These are phyloP conservation scores for Porosira glacialis DNA, from an alignment of 352 stramenopile species.

Conservation along the genomic window DNA sequence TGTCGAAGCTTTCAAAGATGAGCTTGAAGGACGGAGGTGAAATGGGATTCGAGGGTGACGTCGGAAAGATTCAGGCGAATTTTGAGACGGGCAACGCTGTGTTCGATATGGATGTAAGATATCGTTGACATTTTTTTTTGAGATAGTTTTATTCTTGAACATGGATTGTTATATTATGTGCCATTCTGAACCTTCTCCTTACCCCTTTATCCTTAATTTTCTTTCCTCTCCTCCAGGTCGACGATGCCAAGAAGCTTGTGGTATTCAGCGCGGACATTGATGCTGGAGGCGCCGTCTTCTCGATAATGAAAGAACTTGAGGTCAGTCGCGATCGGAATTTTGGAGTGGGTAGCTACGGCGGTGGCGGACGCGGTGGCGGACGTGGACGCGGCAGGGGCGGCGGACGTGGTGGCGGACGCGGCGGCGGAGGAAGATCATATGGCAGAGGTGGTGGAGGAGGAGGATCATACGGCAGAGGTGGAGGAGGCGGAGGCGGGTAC, in stretches of 20 bases:
- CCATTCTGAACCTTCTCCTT: no score
- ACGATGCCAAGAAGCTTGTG: slow-evolving; percentile 76
- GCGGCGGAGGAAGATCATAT: slow-evolving; percentile 19
- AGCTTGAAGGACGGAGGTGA: slow-evolving; percentile 55
- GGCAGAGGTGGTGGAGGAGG: slow-evolving; percentile 22
- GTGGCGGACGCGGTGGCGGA: slow-evolving; percentile 34
- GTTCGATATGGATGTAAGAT: slow-evolving; percentile 76
- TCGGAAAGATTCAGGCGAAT: slow-evolving; percentile 77
- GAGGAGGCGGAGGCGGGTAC: background rate
- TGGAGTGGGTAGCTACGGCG: slow-evolving; percentile 30
- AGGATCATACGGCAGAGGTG: slow-evolving; percentile 24
- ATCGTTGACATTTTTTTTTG: no score
- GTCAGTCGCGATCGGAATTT: slow-evolving; percentile 70
- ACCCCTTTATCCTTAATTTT: slow-evolving; percentile 1
- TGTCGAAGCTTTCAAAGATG: slow-evolving; percentile 73
- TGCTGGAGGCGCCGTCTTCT: slow-evolving; percentile 65
- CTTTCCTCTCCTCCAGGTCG: slow-evolving; percentile 29
- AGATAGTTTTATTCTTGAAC: no score
- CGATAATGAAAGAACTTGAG: slow-evolving; percentile 71
- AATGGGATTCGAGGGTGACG: slow-evolving; percentile 68
- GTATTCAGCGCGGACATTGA: slow-evolving; percentile 74
- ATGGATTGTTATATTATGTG: no score
- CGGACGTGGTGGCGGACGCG: slow-evolving; percentile 22
- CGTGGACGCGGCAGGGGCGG: slow-evolving; percentile 24
- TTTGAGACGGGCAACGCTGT: slow-evolving; percentile 60